Conservation (phyloP, 1,284 basidiomycete genomes). For the Blastosporella zonata region DNA sequence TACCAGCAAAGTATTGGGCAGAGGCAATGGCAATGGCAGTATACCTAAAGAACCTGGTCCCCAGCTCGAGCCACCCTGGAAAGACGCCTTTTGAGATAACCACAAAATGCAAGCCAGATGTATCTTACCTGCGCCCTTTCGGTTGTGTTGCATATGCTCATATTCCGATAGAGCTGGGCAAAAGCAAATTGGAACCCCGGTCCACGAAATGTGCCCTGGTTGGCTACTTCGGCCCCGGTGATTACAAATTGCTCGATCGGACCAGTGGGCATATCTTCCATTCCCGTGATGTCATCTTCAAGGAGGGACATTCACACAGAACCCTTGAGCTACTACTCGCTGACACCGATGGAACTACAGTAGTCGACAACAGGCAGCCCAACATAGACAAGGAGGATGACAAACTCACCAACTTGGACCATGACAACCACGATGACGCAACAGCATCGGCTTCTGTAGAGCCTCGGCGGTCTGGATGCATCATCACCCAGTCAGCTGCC, state of each 20-base stretch:
- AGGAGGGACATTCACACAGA: slow-evolving; percentile 12
- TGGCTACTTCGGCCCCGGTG: slow-evolving; percentile 13
- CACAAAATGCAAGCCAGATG: slow-evolving; percentile 8
- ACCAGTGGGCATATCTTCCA: not conserved
- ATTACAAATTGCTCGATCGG: slow-evolving; percentile 11
- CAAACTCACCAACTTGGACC: no score
- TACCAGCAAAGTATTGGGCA: not conserved
- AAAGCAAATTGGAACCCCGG: slow-evolving; percentile 4
- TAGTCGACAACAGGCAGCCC: no score
- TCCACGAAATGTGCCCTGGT: slow-evolving; percentile 9
- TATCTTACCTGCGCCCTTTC: slow-evolving; percentile 15
- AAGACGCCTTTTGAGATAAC: slow-evolving; percentile 6
- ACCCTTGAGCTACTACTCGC: not conserved
- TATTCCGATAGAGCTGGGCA: not conserved
- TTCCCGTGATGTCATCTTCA: slow-evolving; percentile 9
- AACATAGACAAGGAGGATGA: no score
- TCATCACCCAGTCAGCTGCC: no score
- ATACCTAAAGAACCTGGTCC: slow-evolving; percentile 9
- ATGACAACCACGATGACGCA: not conserved
- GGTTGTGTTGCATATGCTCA: slow-evolving; percentile 10
- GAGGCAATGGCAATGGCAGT: slow-evolving; percentile 6
- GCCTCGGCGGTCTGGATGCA: no score
- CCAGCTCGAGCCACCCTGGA: not conserved
- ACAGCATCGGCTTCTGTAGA: no score
- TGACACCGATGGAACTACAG: not conserved